Percentiles rank a stretch among this genome's conserved stretches.
Evolutionary conservation across 768 basidiomycete genomes (phyloP).

Genomic region (Suillus spraguei): DNA sequence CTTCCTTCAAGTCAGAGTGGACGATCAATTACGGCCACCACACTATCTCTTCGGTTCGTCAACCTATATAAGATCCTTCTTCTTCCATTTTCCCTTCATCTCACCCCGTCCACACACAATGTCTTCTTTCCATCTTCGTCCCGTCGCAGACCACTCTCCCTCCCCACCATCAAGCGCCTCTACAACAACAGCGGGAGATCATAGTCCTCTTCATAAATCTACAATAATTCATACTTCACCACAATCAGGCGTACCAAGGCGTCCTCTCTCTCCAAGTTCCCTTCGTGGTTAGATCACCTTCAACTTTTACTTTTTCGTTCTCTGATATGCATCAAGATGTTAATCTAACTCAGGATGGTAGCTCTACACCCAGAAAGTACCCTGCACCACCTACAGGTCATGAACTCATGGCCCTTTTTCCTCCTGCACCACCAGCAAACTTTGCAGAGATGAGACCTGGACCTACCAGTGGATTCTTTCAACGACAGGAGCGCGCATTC

Average conservation of each 20-base stretch:
- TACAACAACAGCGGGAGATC: conserved; percentile 47
- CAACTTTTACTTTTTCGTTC: conserved; percentile 10
- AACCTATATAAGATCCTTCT: conserved; percentile 22
- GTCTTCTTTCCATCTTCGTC: conserved; percentile 56
- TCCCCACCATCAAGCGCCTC: conserved; percentile 57
- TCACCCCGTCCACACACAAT: conserved; percentile 22
- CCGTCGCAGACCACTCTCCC: conserved; percentile 48
- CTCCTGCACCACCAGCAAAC: conserved; percentile 62
- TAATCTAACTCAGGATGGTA: conserved; percentile 58
- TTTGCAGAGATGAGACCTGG: conserved; percentile 59
- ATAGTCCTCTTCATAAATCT: conserved; percentile 36
- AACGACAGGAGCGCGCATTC: conserved; percentile 76
- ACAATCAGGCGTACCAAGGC: conserved; percentile 39
- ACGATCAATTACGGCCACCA: conserved; percentile 29
- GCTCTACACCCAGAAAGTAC: conserved; percentile 56
- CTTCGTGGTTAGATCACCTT: conserved; percentile 49
- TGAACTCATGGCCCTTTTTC: conserved; percentile 85
- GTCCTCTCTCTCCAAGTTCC: conserved; percentile 66
- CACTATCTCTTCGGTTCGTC: conserved; percentile 15
- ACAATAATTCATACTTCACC: conserved; percentile 34
- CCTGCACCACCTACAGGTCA: conserved; percentile 81
- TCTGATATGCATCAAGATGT: conserved; percentile 49
- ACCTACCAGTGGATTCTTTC: conserved; percentile 74
- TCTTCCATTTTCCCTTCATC: conserved; percentile 14
- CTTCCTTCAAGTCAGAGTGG: conserved; percentile 20